Evolutionary conservation across 2,329 filamentous ascomycete genomes (phyloP).

Genomic region (Neonectria neomacrospora): DNA sequence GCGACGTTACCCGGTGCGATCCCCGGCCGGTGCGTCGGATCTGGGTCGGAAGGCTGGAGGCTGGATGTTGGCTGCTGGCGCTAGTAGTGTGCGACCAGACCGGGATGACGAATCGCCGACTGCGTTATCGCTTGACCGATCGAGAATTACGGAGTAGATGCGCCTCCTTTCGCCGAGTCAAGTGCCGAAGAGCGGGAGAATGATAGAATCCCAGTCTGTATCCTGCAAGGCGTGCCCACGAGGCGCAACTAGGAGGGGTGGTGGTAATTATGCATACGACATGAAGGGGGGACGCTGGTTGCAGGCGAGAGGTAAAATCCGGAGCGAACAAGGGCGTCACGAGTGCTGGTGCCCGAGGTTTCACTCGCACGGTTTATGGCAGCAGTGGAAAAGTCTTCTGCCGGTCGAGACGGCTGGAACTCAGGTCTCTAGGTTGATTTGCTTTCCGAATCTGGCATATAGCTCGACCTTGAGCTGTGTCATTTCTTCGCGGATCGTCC

Average conservation of each 20-base stretch:
- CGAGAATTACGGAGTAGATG: conserved; percentile 18
- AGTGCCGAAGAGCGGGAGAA: not conserved
- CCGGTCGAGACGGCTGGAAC: conserved; percentile 27
- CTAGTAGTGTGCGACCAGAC: conserved; percentile 26
- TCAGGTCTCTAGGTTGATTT: conserved; percentile 95
- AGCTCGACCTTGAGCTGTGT: conserved; percentile 87
- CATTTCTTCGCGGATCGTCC: conserved; percentile 85
- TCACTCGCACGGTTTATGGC: conserved; percentile 27
- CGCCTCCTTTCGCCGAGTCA: conserved; percentile 23
- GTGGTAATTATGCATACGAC: conserved; percentile 14
- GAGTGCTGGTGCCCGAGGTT: conserved; percentile 22
- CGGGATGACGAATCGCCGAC: conserved; percentile 28
- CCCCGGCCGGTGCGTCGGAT: conserved; percentile 28
- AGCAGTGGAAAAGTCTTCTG: conserved; percentile 37
- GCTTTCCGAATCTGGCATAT: conserved; percentile 94
- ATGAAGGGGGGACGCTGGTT: conserved; percentile 16
- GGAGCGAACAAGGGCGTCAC: conserved; percentile 32
- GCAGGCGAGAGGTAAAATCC: conserved; percentile 30
- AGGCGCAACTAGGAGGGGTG: conserved; percentile 2
- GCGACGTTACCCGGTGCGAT: conserved; percentile 29
- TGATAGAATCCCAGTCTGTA: not conserved
- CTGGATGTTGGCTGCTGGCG: conserved; percentile 7
- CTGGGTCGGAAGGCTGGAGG: conserved; percentile 22
- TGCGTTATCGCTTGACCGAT: conserved; percentile 25
- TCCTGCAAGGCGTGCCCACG: not conserved